These are phyloP conservation scores for Fraxinus xanthoxyloides DNA, from an alignment of 305 asterid genomes.

Conservation along the genomic window DNA sequence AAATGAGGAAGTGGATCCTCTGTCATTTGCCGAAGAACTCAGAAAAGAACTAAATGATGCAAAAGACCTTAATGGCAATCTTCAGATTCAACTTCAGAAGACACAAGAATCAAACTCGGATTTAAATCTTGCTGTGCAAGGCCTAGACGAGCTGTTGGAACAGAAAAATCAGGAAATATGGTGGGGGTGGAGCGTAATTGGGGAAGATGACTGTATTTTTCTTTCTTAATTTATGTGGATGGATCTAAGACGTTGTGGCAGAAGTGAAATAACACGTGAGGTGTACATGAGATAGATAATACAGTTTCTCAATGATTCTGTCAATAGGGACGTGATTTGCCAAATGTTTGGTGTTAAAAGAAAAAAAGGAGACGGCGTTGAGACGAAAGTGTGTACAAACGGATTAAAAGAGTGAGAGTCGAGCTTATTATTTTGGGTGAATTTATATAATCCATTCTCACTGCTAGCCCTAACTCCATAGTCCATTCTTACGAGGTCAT, in stretches of 20 bases:
- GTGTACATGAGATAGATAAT: too few species aligned
- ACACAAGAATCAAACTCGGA: slow-evolving; percentile 87
- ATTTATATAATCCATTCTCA: not conserved
- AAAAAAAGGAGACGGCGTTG: not conserved
- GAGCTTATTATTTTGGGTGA: not conserved
- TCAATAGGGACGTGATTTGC: too few species aligned
- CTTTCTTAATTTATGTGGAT: too few species aligned
- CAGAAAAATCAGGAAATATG: slow-evolving; percentile 53
- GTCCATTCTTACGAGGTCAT: not conserved
- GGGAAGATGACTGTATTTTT: too few species aligned
- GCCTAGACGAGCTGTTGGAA: slow-evolving; percentile 84
- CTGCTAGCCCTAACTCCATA: not conserved
- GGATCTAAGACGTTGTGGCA: too few species aligned
- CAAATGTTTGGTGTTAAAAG: too few species aligned
- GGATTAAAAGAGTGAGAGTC: not conserved
- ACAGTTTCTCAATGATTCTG: too few species aligned
- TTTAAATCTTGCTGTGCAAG: slow-evolving; percentile 83
- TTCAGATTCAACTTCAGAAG: slow-evolving; percentile 76
- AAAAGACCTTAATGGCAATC: slow-evolving; percentile 68
- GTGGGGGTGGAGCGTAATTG: too few species aligned
- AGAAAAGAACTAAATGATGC: slow-evolving; percentile 74
- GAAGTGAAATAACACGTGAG: too few species aligned
- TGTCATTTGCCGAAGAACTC: slow-evolving; percentile 65
- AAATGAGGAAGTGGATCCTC: slow-evolving; percentile 52
- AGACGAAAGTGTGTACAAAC: not conserved